phyloP scores from a whole-genome alignment of 106 monocot genomes.

The Allium fistulosum region DNA sequence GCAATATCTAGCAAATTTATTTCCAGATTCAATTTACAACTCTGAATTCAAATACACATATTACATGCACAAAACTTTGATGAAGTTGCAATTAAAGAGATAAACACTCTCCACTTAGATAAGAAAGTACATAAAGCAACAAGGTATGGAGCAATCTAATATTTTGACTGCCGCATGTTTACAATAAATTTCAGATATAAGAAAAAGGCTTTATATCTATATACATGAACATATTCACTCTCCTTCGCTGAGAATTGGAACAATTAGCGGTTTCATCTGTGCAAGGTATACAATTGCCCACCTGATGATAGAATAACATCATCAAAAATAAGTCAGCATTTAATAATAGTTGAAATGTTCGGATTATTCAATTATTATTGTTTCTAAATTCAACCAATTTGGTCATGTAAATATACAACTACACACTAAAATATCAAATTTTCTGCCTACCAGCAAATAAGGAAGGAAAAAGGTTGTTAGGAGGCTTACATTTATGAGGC shows the following conservation, averaged over 20 bases:
- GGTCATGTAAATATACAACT: not conserved
- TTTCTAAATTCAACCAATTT: not conserved
- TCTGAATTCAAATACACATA: no score
- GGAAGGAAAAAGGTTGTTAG: not conserved
- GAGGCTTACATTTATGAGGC: no score
- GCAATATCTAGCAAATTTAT: no score
- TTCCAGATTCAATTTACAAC: no score
- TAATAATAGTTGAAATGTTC: not conserved
- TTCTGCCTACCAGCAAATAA: not conserved
- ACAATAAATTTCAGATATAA: conserved; percentile 4
- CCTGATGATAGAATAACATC: conserved; percentile 8
- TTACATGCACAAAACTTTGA: not conserved
- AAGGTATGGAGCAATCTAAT: not conserved
- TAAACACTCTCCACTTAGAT: not conserved
- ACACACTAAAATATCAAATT: not conserved
- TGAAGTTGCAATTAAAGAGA: not conserved
- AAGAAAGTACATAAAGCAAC: not conserved
- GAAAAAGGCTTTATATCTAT: not conserved
- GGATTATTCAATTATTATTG: not conserved
- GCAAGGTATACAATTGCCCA: conserved; percentile 24
- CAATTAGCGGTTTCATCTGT: conserved; percentile 19
- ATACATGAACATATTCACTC: not conserved
- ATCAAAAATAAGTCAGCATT: not conserved
- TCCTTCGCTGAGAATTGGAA: conserved; percentile 16
- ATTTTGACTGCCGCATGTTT: conserved; percentile 1